Percentiles rank a stretch among this genome's conserved stretches.
These are phyloP conservation scores for Hemisphaericaspora xylofermentans DNA, from an alignment of 1,139 yeast genomes.

Conservation along the genomic window DNA sequence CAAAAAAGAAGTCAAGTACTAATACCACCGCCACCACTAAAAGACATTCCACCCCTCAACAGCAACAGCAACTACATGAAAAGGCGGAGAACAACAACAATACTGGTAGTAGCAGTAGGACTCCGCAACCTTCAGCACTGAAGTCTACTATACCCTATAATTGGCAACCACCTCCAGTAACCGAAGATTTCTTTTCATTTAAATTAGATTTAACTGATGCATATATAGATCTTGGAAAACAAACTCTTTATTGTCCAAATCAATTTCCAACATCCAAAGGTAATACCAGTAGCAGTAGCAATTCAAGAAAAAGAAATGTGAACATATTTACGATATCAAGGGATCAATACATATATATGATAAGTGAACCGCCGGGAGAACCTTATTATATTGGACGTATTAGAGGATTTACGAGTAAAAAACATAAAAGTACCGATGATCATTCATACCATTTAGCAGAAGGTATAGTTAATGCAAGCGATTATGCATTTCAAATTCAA, in stretches of 20 bases:
- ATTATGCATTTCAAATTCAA: conserved; percentile 68
- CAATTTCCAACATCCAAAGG: conserved; percentile 16
- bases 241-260: conserved; percentile 37
- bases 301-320: conserved; percentile 14
- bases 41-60: conserved; percentile 3
- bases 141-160: conserved; percentile 29
- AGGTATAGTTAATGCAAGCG: conserved; percentile 37
- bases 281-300: conserved; percentile 7
- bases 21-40: conserved; percentile 1
- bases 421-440: conserved; percentile 7
- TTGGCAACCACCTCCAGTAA: conserved; percentile 39
- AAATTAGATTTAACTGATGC: conserved; percentile 36
- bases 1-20: conserved; percentile 4
- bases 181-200: conserved; percentile 37
- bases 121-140: conserved; percentile 3
- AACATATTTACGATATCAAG: conserved; percentile 32
- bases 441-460: conserved; percentile 3
- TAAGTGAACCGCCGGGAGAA: conserved; percentile 93
- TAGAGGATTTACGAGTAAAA: conserved; percentile 64
- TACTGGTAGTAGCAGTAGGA: not conserved
- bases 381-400: conserved; percentile 89
- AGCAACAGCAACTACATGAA: too few species aligned
- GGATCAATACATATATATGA: conserved; percentile 77
- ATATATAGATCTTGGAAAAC: conserved; percentile 30
- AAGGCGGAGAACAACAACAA: not conserved